Percentiles rank a stretch among this genome's conserved stretches.
phyloP scores from a whole-genome alignment of 306 rosid species.

The Cicer arietinum region DNA sequence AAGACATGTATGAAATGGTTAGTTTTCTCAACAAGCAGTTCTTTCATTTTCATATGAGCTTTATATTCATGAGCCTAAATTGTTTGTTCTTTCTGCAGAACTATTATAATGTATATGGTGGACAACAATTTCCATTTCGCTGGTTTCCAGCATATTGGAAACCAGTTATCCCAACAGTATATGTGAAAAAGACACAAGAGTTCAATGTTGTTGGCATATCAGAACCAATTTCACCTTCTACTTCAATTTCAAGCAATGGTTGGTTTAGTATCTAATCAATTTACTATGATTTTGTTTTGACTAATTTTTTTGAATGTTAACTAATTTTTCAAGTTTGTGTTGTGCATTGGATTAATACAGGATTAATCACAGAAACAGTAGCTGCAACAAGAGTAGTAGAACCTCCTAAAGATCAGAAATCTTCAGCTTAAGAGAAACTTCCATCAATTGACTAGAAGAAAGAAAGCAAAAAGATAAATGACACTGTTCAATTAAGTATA shows the following conservation, averaged over 20 bases:
- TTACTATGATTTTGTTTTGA: conserved; percentile 14
- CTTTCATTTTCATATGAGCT: background rate
- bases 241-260: conserved; percentile 53
- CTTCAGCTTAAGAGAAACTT: conserved; percentile 48
- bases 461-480: conserved; percentile 32
- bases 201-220: conserved; percentile 35
- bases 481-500: conserved; percentile 31
- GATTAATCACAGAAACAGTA: conserved; percentile 42
- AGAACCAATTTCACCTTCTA: conserved; percentile 48
- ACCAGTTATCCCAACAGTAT: too few species aligned
- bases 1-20: conserved; percentile 56
- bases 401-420: conserved; percentile 50
- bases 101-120: conserved; percentile 58
- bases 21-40: conserved; percentile 36
- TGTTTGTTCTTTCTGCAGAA: conserved; percentile 45
- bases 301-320: background rate
- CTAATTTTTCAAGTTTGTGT: background rate
- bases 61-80: background rate
- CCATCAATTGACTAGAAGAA: conserved; percentile 27
- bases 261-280: conserved; percentile 26
- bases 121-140: conserved; percentile 50
- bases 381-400: conserved; percentile 44
- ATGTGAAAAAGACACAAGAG: too few species aligned
- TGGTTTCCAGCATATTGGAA: conserved; percentile 37
- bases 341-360: conserved; percentile 43